Evolutionary conservation across 2,329 filamentous ascomycete species (phyloP).

Genomic region (Cladosporium sp.): DNA sequence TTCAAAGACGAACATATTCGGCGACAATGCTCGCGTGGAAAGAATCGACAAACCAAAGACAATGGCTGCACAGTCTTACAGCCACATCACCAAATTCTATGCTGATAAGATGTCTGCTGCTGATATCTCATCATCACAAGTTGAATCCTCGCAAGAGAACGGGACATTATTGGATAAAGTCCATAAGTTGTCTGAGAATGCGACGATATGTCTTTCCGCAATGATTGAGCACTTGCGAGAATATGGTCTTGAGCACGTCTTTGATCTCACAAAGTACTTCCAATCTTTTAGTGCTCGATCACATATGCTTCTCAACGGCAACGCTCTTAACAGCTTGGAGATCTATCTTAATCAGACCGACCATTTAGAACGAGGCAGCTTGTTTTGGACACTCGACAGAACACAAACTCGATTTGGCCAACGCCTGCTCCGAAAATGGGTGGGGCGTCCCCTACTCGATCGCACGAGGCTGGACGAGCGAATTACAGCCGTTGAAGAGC

Average conservation of each 20-base stretch:
- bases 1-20: constrained; percentile 84
- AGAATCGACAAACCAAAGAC: constrained; percentile 71
- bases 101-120: constrained; percentile 70
- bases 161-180: constrained; percentile 77
- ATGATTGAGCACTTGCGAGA: constrained; percentile 94
- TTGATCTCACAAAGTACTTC: constrained; percentile 95
- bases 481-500: constrained; percentile 79
- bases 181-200: constrained; percentile 74
- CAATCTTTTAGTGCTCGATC: constrained; percentile 89
- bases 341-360: constrained; percentile 95
- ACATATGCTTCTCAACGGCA: constrained; percentile 94
- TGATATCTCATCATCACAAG: constrained; percentile 34
- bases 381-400: constrained; percentile 94
- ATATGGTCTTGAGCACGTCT: constrained; percentile 91
- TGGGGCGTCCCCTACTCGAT: constrained; percentile 83
- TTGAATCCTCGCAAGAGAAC: constrained; percentile 37
- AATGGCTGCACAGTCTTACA: constrained; percentile 77
- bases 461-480: constrained; percentile 70
- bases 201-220: constrained; percentile 87
- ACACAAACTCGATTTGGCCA: constrained; percentile 87
- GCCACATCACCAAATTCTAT: constrained; percentile 89
- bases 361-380: constrained; percentile 74
- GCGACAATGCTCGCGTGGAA: constrained; percentile 84
- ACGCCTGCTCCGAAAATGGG: constrained; percentile 86
- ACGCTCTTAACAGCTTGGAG: constrained; percentile 87